Percentiles rank a stretch among this genome's conserved stretches.
Evolutionary conservation across 2,329 filamentous ascomycete species (phyloP).

Genomic region (Microcyclospora tardicrescens): DNA sequence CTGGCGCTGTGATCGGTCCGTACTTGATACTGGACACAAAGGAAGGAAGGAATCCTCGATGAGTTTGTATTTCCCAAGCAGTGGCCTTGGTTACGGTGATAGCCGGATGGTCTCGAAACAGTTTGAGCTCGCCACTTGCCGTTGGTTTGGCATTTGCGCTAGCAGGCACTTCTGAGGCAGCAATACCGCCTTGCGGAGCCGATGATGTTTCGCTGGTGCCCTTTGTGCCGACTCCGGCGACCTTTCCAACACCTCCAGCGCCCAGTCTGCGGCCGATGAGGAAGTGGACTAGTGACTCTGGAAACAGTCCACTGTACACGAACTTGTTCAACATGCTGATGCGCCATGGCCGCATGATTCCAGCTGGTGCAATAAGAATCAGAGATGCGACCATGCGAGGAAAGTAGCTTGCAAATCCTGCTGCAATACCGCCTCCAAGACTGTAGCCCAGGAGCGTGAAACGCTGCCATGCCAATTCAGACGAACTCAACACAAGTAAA

Average conservation of each 20-base stretch:
- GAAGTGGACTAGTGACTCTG: slow-evolving; percentile 42
- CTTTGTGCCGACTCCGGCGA: neutral
- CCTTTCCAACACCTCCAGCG: slow-evolving; percentile 1
- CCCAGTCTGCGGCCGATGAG: slow-evolving; percentile 39
- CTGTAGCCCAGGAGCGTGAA: slow-evolving; percentile 71
- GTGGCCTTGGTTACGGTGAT: slow-evolving; percentile 51
- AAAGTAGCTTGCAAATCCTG: slow-evolving; percentile 57
- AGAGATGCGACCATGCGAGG: slow-evolving; percentile 55
- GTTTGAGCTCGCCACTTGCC: slow-evolving; percentile 13
- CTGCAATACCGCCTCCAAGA: slow-evolving; percentile 61
- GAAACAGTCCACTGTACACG: slow-evolving; percentile 51
- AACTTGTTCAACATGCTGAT: slow-evolving; percentile 49
- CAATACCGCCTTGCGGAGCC: neutral
- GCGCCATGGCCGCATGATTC: slow-evolving; percentile 55
- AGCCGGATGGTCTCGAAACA: slow-evolving; percentile 40
- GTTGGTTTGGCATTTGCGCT: slow-evolving; percentile 11
- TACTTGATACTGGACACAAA: slow-evolving; percentile 60
- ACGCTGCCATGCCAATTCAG: slow-evolving; percentile 54
- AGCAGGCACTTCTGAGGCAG: slow-evolving; percentile 8
- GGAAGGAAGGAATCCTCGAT: slow-evolving; percentile 54
- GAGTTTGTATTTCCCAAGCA: slow-evolving; percentile 54
- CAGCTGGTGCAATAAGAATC: slow-evolving; percentile 65
- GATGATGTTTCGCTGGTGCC: neutral
- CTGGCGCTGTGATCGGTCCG: slow-evolving; percentile 53
- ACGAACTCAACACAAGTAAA: slow-evolving; percentile 56